Percentiles rank a stretch among this genome's conserved stretches.
Evolutionary conservation across 176 grass and related monocot species (phyloP).

Genomic region (Coix lacrymajobi): DNA sequence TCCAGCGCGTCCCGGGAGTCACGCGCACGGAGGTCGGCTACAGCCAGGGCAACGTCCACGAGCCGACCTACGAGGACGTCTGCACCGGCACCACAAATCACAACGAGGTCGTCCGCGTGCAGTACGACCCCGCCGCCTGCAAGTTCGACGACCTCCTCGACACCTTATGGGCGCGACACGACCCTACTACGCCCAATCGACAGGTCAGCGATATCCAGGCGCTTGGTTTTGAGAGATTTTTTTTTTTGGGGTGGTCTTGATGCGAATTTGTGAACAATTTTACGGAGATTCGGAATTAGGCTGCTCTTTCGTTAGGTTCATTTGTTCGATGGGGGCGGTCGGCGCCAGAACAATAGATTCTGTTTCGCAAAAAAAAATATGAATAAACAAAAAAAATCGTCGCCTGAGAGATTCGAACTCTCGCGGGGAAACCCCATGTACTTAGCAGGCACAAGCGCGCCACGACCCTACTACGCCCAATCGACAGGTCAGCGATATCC

Average conservation of each 20-base stretch:
- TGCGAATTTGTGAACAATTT: not conserved
- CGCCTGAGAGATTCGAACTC: conserved; percentile 88
- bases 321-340: not conserved
- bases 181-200: conserved; percentile 84
- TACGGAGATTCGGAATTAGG: not conserved
- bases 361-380: not conserved
- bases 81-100: conserved; percentile 82
- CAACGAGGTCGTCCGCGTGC: conserved; percentile 88
- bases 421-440: conserved; percentile 79
- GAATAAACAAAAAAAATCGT: not conserved
- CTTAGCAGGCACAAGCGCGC: conserved; percentile 90
- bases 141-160: conserved; percentile 86
- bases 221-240: not conserved
- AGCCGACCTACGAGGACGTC: conserved; percentile 89
- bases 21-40: conserved; percentile 88
- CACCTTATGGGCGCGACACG: conserved; percentile 71
- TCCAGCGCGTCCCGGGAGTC: conserved; percentile 89
- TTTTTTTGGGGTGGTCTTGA: not conserved
- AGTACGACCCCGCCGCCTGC: conserved; percentile 71
- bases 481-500: too few species aligned
- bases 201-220: conserved; percentile 41
- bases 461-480: too few species aligned
- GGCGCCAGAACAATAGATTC: not conserved
- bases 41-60: conserved; percentile 84
- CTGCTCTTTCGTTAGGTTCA: not conserved